Evolutionary conservation across 2,329 filamentous ascomycete species (phyloP).

Genomic region (Neofusicoccum kwambonambiense): DNA sequence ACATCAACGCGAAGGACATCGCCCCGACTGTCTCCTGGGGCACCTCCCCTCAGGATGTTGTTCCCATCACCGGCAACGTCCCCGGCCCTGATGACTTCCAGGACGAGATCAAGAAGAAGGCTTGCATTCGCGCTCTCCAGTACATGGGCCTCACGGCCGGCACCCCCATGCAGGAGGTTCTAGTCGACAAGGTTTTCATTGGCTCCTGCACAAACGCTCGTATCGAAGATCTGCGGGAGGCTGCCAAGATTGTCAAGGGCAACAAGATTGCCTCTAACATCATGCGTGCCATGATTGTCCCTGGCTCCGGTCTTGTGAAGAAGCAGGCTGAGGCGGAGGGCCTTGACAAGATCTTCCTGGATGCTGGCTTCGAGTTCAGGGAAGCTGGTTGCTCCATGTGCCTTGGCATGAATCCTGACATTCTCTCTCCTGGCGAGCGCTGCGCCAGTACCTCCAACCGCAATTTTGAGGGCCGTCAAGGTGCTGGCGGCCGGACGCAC

Average conservation of each 20-base stretch:
- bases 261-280: slow-evolving; percentile 84
- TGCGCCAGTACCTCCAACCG: slow-evolving; percentile 96
- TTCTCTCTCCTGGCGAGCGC: slow-evolving; percentile 85
- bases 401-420: slow-evolving; percentile 98
- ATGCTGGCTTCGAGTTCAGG: slow-evolving; percentile 96
- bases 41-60: slow-evolving; percentile 91
- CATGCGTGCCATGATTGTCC: slow-evolving; percentile 93
- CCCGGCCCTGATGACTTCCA: slow-evolving; percentile 86
- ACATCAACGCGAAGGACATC: slow-evolving; percentile 90
- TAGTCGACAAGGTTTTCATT: slow-evolving; percentile 94
- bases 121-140: slow-evolving; percentile 78
- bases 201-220: slow-evolving; percentile 96
- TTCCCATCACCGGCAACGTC: slow-evolving; percentile 90
- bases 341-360: slow-evolving; percentile 85
- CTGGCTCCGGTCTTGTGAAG: slow-evolving; percentile 92
- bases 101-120: slow-evolving; percentile 74
- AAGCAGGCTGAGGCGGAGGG: slow-evolving; percentile 87
- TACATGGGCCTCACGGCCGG: slow-evolving; percentile 94
- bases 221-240: slow-evolving; percentile 90
- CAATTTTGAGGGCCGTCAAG: slow-evolving; percentile 96
- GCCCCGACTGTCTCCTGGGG: slow-evolving; percentile 94
- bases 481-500: slow-evolving; percentile 86
- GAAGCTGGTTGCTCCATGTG: slow-evolving; percentile 99
- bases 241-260: slow-evolving; percentile 81
- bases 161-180: slow-evolving; percentile 87